Conservation (phyloP, 2,329 filamentous ascomycete genomes). For the Paracoccidioides brasiliensis region DNA sequence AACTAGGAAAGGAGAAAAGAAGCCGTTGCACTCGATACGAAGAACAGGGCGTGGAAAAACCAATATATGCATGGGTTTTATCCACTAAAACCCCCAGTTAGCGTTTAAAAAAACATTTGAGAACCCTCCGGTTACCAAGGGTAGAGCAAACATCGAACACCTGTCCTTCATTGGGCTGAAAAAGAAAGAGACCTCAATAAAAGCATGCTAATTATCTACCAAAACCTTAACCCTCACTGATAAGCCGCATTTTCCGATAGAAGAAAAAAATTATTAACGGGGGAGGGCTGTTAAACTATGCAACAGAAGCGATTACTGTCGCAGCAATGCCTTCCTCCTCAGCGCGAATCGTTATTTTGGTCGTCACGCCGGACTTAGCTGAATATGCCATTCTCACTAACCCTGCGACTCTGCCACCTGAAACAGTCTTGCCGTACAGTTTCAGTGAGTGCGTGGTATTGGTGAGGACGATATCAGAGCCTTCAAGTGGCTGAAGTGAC, state of each 20-base stretch:
- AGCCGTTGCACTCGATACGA: background rate
- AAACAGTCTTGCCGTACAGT: slow-evolving; percentile 87
- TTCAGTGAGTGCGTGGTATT: slow-evolving; percentile 89
- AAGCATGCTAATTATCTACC: slow-evolving; percentile 2
- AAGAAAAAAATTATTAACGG: background rate
- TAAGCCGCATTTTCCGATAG: background rate
- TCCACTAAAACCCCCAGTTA: background rate
- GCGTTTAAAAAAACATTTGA: background rate
- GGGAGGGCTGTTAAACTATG: slow-evolving; percentile 37
- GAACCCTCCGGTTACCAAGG: background rate
- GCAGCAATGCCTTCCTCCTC: slow-evolving; percentile 87
- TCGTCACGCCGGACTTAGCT: slow-evolving; percentile 83
- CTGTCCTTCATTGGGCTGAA: background rate
- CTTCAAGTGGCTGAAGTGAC: slow-evolving; percentile 85
- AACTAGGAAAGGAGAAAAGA: slow-evolving; percentile 3
- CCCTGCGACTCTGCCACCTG: slow-evolving; percentile 76
- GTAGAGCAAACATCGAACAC: background rate
- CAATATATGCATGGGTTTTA: background rate
- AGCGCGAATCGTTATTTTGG: slow-evolving; percentile 82
- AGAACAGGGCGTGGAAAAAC: background rate
- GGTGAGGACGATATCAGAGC: slow-evolving; percentile 79
- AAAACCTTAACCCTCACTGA: background rate
- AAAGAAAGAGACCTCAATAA: background rate
- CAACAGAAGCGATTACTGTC: slow-evolving; percentile 71
- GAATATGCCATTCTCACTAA: slow-evolving; percentile 88